A percentile compares a stretch with the other conserved stretches of the same genome.
These are phyloP conservation scores for Pythium diclinum DNA, from an alignment of 352 stramenopile genomes.

Conservation along the genomic window DNA sequence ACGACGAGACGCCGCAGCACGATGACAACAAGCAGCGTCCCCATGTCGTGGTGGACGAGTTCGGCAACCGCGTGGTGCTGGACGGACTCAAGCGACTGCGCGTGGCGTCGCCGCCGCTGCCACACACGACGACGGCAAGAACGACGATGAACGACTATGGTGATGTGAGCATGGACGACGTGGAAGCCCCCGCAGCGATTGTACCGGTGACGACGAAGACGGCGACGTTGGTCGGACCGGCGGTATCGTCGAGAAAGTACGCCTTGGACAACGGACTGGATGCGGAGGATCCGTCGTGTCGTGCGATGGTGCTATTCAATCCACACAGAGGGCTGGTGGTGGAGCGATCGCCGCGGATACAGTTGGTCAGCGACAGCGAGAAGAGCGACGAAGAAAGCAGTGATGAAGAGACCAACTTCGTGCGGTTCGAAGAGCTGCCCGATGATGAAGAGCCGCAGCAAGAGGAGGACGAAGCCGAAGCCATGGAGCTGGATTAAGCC, in stretches of 20 bases:
- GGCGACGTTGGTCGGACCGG: constrained; percentile 6
- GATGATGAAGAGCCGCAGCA: constrained; percentile 40
- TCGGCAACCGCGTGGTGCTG: constrained; percentile 35
- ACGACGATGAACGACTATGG: constrained; percentile 13
- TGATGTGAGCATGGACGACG: constrained; percentile 39
- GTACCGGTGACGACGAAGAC: constrained; percentile 2
- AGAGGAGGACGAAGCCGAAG: constrained; percentile 30
- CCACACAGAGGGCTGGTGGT: constrained; percentile 23
- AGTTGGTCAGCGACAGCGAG: constrained; percentile 50
- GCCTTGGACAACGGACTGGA: constrained; percentile 7
- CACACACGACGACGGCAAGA: constrained; percentile 2
- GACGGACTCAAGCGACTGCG: constrained; percentile 73
- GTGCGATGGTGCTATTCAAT: constrained; percentile 61
- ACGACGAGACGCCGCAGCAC: constrained; percentile 1
- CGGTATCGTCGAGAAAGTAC: constrained; percentile 5
- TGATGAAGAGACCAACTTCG: constrained; percentile 34
- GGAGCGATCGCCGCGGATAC: constrained; percentile 35
- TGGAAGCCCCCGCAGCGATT: constrained; percentile 16
- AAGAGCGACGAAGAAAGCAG: constrained; percentile 11
- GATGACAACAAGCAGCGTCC: constrained; percentile 10
- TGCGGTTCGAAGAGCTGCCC: constrained; percentile 70
- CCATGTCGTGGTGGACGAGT: constrained; percentile 16
- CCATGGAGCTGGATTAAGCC: constrained; percentile 69
- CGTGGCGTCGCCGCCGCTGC: constrained; percentile 42
- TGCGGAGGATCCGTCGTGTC: constrained; percentile 25